A percentile compares a stretch with the other conserved stretches of the same genome.
phyloP scores from a whole-genome alignment of 495 filamentous ascomycete species.

The Penicillium paradoxum region DNA sequence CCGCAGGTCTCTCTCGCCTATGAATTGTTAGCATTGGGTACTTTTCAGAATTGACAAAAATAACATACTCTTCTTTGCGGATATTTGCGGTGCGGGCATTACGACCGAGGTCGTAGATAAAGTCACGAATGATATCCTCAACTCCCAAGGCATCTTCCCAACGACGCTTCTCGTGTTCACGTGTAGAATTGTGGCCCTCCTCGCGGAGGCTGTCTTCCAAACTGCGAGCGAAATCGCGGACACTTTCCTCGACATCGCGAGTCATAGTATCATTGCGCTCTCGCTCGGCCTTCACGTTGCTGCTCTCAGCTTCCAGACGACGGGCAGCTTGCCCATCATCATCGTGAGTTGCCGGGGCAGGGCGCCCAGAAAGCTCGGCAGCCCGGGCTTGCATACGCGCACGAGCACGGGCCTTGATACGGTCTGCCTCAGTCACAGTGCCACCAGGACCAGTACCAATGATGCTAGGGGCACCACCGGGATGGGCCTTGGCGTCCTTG shows the following conservation, averaged over 20 bases:
- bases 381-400: constrained; percentile 98
- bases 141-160: constrained; percentile 98
- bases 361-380: constrained; percentile 83
- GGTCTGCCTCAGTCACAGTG: constrained; percentile 84
- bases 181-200: constrained; percentile 60
- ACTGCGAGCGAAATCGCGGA: constrained; percentile 77
- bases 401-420: constrained; percentile 89
- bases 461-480: constrained; percentile 73
- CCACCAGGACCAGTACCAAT: constrained; percentile 94
- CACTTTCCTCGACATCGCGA: constrained; percentile 92
- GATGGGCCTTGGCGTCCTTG: constrained; percentile 88
- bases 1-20: constrained; percentile 24
- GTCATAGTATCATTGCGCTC: constrained; percentile 97
- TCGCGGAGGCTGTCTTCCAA: constrained; percentile 87
- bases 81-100: constrained; percentile 70
- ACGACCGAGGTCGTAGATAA: constrained; percentile 93
- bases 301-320: constrained; percentile 80
- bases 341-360: constrained; percentile 54
- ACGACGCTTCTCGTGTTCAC: constrained; percentile 83
- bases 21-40: constrained; percentile 13
- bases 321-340: constrained; percentile 73
- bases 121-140: constrained; percentile 92
- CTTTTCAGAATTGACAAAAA: not conserved
- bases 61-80: constrained; percentile 64
- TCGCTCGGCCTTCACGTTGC: constrained; percentile 71